These are phyloP conservation scores for Fusarium sp. DNA, from an alignment of 2,329 filamentous ascomycete genomes.

Conservation along the genomic window DNA sequence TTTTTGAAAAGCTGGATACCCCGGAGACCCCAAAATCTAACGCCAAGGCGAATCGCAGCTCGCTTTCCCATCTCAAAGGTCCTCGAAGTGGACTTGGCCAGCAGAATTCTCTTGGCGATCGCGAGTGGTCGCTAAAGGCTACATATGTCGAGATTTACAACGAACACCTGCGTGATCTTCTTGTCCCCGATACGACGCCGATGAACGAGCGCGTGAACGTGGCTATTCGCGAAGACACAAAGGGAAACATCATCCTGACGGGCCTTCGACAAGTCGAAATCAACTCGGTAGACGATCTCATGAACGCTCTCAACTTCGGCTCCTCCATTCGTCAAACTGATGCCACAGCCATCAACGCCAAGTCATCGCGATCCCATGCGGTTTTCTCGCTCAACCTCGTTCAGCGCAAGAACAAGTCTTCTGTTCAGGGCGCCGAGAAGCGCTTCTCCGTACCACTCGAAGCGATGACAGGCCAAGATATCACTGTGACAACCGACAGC, in stretches of 20 bases:
- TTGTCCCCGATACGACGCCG: constrained; percentile 81
- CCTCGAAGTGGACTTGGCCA: constrained; percentile 78
- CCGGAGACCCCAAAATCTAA: constrained; percentile 64
- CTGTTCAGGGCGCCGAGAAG: constrained; percentile 76
- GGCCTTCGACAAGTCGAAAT: constrained; percentile 89
- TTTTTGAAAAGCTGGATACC: constrained; percentile 89
- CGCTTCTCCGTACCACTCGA: constrained; percentile 89
- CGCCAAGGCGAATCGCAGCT: constrained; percentile 67
- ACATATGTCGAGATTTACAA: constrained; percentile 99
- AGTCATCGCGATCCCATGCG: constrained; percentile 96
- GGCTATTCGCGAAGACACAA: constrained; percentile 93
- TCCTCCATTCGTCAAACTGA: constrained; percentile 97
- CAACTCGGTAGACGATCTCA: constrained; percentile 90
- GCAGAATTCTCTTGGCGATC: constrained; percentile 68
- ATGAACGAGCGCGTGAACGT: constrained; percentile 79
- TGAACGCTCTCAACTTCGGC: constrained; percentile 90
- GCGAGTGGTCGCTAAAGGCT: constrained; percentile 90
- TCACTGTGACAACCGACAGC: constrained; percentile 89
- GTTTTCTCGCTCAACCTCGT: constrained; percentile 96
- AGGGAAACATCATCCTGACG: constrained; percentile 93
- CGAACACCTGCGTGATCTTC: constrained; percentile 90
- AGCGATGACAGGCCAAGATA: constrained; percentile 74
- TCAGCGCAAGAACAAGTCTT: constrained; percentile 77
- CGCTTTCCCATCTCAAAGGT: constrained; percentile 82
- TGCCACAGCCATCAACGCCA: constrained; percentile 95